Percentiles rank a stretch among this genome's conserved stretches.
Conservation (phyloP, 1,284 basidiomycete species). For the Trichosporon asahii region DNA sequence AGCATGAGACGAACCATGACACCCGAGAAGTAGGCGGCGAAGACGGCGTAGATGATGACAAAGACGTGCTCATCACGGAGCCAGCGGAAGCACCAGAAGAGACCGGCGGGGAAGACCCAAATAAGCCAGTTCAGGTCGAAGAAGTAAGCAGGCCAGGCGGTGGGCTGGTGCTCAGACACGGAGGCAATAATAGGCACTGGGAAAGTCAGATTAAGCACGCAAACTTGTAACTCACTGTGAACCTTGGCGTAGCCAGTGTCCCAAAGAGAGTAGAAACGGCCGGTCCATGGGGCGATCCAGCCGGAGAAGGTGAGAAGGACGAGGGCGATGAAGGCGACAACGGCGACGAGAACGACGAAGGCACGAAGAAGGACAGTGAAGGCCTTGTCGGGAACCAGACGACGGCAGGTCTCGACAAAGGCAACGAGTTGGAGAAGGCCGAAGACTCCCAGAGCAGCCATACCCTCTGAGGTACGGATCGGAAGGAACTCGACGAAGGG, state of each 20-base stretch:
- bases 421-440: conserved; percentile 95
- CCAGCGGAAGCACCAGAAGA: conserved; percentile 88
- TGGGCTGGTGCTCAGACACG: conserved; percentile 99
- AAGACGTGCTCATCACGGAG: conserved; percentile 97
- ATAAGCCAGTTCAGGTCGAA: conserved; percentile 98
- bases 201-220: background rate
- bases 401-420: conserved; percentile 83
- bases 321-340: conserved; percentile 70
- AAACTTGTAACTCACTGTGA: conserved; percentile 57
- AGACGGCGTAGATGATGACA: conserved; percentile 95
- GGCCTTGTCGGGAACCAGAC: conserved; percentile 86
- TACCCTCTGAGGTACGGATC: conserved; percentile 96
- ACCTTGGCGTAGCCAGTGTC: conserved; percentile 97
- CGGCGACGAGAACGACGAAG: conserved; percentile 65
- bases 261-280: conserved; percentile 99
- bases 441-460: conserved; percentile 97
- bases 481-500: conserved; percentile 99
- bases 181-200: conserved; percentile 92
- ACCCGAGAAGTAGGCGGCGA: conserved; percentile 97
- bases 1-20: conserved; percentile 84
- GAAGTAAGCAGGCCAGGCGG: conserved; percentile 99
- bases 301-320: conserved; percentile 84
- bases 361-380: conserved; percentile 78
- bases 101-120: conserved; percentile 96
- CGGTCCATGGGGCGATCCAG: conserved; percentile 98